Conservation (phyloP, 768 basidiomycete genomes). For the Hirschioporus abietinus region DNA sequence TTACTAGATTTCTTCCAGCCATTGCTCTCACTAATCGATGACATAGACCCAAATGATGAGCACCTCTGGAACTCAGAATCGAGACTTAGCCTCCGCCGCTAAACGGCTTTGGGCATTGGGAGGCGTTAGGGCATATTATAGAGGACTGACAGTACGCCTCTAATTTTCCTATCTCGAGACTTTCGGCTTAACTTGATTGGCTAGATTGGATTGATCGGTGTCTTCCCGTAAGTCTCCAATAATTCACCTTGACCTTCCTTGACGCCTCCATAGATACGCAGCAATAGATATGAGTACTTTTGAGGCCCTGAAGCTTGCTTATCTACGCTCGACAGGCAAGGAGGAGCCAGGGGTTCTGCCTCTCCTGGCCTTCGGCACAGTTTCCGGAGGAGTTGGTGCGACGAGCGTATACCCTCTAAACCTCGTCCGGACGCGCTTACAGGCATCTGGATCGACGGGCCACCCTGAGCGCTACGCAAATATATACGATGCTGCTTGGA, state of each 20-base stretch:
- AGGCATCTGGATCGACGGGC: constrained; percentile 93
- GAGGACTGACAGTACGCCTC: constrained; percentile 75
- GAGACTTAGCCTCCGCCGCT: constrained; percentile 56
- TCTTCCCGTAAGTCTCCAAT: constrained; percentile 74
- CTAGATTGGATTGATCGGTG: constrained; percentile 91
- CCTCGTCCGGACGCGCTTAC: constrained; percentile 88
- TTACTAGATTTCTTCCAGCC: constrained; percentile 7
- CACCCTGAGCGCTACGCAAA: constrained; percentile 90
- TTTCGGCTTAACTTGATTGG: constrained; percentile 15
- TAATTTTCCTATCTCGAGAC: constrained; percentile 12
- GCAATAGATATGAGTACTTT: constrained; percentile 99
- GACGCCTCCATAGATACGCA: constrained; percentile 50
- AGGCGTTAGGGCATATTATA: constrained; percentile 80
- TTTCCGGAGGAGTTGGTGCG: constrained; percentile 92
- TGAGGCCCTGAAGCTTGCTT: constrained; percentile 90
- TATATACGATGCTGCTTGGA: constrained; percentile 75
- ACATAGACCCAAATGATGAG: constrained; percentile 94
- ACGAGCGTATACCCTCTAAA: constrained; percentile 91
- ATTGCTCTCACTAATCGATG: background rate
- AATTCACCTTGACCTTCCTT: constrained; percentile 5
- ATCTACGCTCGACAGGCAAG: constrained; percentile 77
- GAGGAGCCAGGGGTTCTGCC: constrained; percentile 89
- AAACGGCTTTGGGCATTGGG: constrained; percentile 75
- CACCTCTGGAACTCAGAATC: constrained; percentile 54
- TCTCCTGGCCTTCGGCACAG: constrained; percentile 82